Base-by-base conservation (phyloP, 495 filamentous ascomycete species). In the Apiosordaria backusii region DNA sequence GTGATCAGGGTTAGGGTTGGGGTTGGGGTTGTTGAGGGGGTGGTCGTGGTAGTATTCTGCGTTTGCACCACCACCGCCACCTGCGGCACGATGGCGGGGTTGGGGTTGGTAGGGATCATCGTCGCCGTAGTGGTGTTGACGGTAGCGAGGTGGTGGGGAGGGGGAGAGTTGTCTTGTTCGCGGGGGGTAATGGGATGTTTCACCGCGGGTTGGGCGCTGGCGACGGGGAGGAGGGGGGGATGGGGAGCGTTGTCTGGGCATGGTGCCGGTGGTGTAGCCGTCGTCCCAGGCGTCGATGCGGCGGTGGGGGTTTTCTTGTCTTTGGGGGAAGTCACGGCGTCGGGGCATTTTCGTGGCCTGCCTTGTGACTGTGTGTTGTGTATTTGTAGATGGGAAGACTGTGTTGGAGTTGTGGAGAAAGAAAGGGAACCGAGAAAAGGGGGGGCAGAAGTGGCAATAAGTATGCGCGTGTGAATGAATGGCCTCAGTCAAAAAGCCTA, bases 211-310 rank as follows among this genome's bases (percentile, higher is more conserved):
- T 59, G 27, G 35, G 6, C 25, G 29, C 18, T 21, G 57, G 25
- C 64, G 50, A 40, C 45, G 58, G 18, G 63, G 64, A 10, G 57
- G 50, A 40, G 45, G 58, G 18, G 63, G 64, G 19, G 57, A 55
- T n/a, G 40, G 64, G 5, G 40, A n/a, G 60, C 52, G 27, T 55
- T 52, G 62, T 63, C 65, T 27, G 50, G 50, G 13, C 35, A 45
- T 45, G 16, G 35, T 29, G 27, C 7, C 4, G 27, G 15, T 35
- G 24, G 66, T 57, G 68, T 72, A 68, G 1, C 71, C 71, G 61
- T 73, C 71, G 67, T 73, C 69, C 71, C 71, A 73, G 61, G 18
- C 61, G 69, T 71, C 60, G 63, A 73, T 70, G 59, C 67, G 65
- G 16, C 40, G 55, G 67, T 65, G 63, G 19, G 71, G 71, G 63